Conservation (phyloP, 257 asterid genomes). For the Henckelia pumila region DNA sequence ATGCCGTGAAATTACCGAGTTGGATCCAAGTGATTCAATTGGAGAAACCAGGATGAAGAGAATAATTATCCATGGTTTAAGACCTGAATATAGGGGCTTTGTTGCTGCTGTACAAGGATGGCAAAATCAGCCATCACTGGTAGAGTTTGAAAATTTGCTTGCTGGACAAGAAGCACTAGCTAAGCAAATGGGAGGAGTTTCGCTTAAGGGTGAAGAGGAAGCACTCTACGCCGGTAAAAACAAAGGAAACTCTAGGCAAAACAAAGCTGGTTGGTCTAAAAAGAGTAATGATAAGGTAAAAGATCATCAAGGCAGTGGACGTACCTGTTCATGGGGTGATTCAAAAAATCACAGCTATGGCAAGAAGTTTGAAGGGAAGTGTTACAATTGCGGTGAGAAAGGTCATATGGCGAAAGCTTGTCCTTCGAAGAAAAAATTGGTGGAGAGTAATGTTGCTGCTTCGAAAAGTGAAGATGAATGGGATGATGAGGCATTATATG, state of each 20-base stretch:
- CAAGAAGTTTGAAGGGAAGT: constrained; percentile 15
- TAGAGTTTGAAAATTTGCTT: constrained; percentile 21
- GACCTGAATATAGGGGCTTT: too few relatives aligned
- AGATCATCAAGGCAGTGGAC: neutral
- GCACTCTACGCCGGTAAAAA: constrained; percentile 17
- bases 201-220: constrained; percentile 17
- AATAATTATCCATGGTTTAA: too few relatives aligned
- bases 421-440: neutral
- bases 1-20: too few relatives aligned
- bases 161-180: constrained; percentile 21
- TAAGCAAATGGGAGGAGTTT: constrained; percentile 22
- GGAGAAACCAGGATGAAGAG: too few relatives aligned
- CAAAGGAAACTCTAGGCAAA: constrained; percentile 12
- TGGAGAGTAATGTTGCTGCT: constrained; percentile 13
- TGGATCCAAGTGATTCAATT: too few relatives aligned
- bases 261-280: neutral
- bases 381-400: constrained; percentile 8
- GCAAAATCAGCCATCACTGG: constrained; percentile 18
- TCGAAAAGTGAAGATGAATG: constrained; percentile 24
- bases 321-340: neutral
- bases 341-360: neutral
- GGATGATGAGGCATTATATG: constrained; percentile 20
- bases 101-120: constrained; percentile 5
- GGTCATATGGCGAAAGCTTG: constrained; percentile 12
- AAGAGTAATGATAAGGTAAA: constrained; percentile 4